Percentiles rank a stretch among this genome's conserved stretches.
phyloP scores from a whole-genome alignment of 768 basidiomycete species.

The Suillus subaureus region DNA sequence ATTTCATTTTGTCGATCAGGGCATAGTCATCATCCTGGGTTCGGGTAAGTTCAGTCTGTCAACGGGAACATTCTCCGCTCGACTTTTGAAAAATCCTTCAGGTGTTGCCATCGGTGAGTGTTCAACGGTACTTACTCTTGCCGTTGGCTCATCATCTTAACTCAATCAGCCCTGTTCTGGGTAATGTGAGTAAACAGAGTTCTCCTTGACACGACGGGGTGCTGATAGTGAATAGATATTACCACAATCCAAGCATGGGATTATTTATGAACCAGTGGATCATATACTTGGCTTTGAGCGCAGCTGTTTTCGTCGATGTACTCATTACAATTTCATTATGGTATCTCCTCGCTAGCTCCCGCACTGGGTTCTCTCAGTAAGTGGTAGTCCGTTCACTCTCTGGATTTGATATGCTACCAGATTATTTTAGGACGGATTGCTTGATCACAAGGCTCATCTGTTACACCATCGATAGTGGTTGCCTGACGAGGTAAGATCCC shows the following conservation, averaged over 20 bases:
- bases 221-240: background rate
- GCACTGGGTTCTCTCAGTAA: constrained; percentile 2
- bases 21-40: background rate
- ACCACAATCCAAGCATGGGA: no score
- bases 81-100: background rate
- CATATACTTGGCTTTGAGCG: background rate
- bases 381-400: background rate
- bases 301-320: background rate
- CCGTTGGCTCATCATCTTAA: background rate
- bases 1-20: background rate
- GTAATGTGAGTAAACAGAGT: background rate
- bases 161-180: background rate
- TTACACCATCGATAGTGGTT: constrained; percentile 2
- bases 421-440: background rate
- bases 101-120: background rate
- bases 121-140: background rate
- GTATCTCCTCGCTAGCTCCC: constrained; percentile 6
- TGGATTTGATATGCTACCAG: background rate
- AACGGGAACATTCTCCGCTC: background rate
- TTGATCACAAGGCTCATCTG: constrained; percentile 1
- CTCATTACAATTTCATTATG: background rate
- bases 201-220: background rate
- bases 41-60: background rate
- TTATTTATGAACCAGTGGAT: background rate
- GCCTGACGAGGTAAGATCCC: constrained; percentile 6